A percentile compares a stretch with the other conserved stretches of the same genome.
These are phyloP conservation scores for Nyssa sinensis DNA, from an alignment of 148 eudicot genomes.

Conservation along the genomic window DNA sequence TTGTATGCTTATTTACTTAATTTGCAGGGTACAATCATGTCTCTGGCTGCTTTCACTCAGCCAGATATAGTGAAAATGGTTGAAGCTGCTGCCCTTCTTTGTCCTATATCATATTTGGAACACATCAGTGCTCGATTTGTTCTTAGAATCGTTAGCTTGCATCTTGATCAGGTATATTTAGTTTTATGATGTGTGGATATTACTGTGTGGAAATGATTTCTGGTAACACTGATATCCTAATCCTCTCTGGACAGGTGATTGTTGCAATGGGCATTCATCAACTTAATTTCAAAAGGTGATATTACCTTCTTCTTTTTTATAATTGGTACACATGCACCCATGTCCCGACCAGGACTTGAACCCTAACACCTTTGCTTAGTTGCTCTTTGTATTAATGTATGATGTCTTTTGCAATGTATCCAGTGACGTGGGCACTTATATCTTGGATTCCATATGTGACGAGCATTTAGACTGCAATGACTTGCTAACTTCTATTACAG, in stretches of 20 bases:
- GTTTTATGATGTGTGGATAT: slow-evolving; percentile 3
- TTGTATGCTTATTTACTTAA: slow-evolving; percentile 8
- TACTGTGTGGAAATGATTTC: slow-evolving; percentile 8
- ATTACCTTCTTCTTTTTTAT: neutral
- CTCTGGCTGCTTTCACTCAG: slow-evolving; percentile 89
- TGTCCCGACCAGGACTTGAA: too few relatives aligned
- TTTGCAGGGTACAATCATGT: slow-evolving; percentile 86
- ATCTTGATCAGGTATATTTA: slow-evolving; percentile 71
- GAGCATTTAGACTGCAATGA: slow-evolving; percentile 71
- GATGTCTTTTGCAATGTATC: slow-evolving; percentile 16
- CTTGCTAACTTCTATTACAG: slow-evolving; percentile 72
- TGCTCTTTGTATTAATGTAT: neutral
- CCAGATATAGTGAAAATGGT: slow-evolving; percentile 76
- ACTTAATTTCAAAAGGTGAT: slow-evolving; percentile 78
- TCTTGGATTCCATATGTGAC: slow-evolving; percentile 73
- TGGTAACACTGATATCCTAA: slow-evolving; percentile 2
- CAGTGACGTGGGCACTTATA: slow-evolving; percentile 61
- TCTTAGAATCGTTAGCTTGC: slow-evolving; percentile 64
- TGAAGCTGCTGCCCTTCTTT: slow-evolving; percentile 88
- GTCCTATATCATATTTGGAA: slow-evolving; percentile 87
- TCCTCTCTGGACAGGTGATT: slow-evolving; percentile 48
- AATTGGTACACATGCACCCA: too few relatives aligned
- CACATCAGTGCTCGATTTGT: slow-evolving; percentile 76
- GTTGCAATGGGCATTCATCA: slow-evolving; percentile 89
- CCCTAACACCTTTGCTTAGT: too few relatives aligned